These are phyloP conservation scores for Tolypocladium capitatum DNA, from an alignment of 2,329 filamentous ascomycete genomes.

Conservation along the genomic window DNA sequence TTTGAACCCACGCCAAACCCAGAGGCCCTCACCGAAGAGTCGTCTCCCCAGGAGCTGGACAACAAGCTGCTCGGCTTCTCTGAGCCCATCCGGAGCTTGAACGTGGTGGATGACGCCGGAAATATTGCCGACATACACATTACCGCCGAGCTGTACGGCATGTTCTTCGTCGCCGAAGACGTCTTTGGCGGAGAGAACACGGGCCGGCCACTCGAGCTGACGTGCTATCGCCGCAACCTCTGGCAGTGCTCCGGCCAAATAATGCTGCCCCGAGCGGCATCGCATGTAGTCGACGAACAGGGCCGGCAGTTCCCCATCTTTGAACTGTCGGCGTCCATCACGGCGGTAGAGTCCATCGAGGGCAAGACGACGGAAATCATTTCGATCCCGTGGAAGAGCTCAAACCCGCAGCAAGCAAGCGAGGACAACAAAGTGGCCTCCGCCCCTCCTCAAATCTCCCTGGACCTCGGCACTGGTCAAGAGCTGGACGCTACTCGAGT, in stretches of 20 bases:
- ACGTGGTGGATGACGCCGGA: slow-evolving; percentile 52
- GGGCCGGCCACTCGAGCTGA: slow-evolving; percentile 62
- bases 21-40: slow-evolving; percentile 31
- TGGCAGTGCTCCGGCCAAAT: slow-evolving; percentile 91
- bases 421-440: slow-evolving; percentile 36
- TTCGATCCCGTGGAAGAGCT: slow-evolving; percentile 87
- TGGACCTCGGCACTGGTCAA: slow-evolving; percentile 45
- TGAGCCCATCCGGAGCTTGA: slow-evolving; percentile 43
- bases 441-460: slow-evolving; percentile 38
- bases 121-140: slow-evolving; percentile 52
- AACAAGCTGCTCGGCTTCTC: slow-evolving; percentile 67
- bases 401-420: slow-evolving; percentile 36
- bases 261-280: slow-evolving; percentile 58
- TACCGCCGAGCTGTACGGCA: slow-evolving; percentile 67
- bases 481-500: slow-evolving; percentile 69
- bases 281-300: slow-evolving; percentile 60
- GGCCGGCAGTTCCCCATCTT: slow-evolving; percentile 65
- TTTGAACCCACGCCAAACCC: slow-evolving; percentile 30
- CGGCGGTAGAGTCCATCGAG: slow-evolving; percentile 83
- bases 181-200: slow-evolving; percentile 51
- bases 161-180: slow-evolving; percentile 79
- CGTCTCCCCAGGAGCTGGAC: slow-evolving; percentile 44
- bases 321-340: slow-evolving; percentile 68
- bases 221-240: slow-evolving; percentile 86
- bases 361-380: slow-evolving; percentile 89